Conservation (phyloP, 495 filamentous ascomycete species). For the Aspergillus heteromorphus region DNA sequence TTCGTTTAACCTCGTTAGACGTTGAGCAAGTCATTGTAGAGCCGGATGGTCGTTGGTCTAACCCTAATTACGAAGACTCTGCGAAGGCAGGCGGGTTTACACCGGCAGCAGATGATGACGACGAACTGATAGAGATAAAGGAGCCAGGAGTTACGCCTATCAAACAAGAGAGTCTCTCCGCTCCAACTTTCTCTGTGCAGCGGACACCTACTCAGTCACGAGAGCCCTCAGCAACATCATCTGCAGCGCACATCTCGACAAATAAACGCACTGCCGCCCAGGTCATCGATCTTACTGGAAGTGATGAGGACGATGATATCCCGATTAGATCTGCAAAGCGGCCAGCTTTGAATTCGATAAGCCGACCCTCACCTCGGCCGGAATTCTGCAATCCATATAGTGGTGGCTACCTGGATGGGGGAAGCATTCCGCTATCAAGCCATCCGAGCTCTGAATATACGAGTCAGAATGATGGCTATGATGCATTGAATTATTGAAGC, state of each 20-base stretch:
- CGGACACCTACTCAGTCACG: slow-evolving; percentile 52
- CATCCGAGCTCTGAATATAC: slow-evolving; percentile 11
- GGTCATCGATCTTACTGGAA: slow-evolving; percentile 76
- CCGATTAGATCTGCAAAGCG: slow-evolving; percentile 54
- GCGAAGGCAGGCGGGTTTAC: slow-evolving; percentile 32
- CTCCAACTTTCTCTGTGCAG: slow-evolving; percentile 30
- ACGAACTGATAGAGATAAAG: slow-evolving; percentile 65
- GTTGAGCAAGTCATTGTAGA: slow-evolving; percentile 87
- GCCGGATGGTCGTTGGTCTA: slow-evolving; percentile 76
- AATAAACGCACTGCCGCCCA: slow-evolving; percentile 59
- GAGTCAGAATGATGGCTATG: slow-evolving; percentile 7
- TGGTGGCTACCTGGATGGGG: slow-evolving; percentile 19
- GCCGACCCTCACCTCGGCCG: slow-evolving; percentile 17
- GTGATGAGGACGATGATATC: slow-evolving; percentile 65
- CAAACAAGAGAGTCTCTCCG: slow-evolving; percentile 40
- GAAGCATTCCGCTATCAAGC: slow-evolving; percentile 16
- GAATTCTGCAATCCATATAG: slow-evolving; percentile 21
- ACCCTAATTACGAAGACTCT: slow-evolving; percentile 30
- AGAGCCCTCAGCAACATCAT: slow-evolving; percentile 46
- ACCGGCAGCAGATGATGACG: slow-evolving; percentile 50
- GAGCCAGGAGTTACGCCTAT: slow-evolving; percentile 43
- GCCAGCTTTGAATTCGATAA: slow-evolving; percentile 19
- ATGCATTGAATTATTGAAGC: slow-evolving; percentile 11
- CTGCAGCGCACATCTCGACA: slow-evolving; percentile 36
- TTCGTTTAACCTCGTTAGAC: slow-evolving; percentile 59